phyloP scores from a whole-genome alignment of 139 green algal genomes.

The Chlorella sp. region DNA sequence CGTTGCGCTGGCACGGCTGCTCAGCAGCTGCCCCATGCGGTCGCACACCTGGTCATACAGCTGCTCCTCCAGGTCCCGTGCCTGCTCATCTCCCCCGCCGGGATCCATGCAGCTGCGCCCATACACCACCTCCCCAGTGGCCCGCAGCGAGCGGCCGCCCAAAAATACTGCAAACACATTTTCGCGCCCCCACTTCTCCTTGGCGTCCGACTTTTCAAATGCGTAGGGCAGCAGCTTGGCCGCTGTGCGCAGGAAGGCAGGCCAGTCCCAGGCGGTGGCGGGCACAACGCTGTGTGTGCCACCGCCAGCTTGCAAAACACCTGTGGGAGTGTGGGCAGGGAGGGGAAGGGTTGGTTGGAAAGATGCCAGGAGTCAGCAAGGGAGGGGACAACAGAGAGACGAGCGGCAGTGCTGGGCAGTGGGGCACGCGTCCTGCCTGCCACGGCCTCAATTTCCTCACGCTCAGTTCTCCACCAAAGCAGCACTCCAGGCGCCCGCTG shows the following conservation, averaged over 20 bases:
- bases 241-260: not conserved
- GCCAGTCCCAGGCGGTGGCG: slow-evolving; percentile 35
- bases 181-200: slow-evolving; percentile 57
- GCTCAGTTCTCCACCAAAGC: too few species aligned
- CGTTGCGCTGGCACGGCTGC: too few species aligned
- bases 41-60: too few species aligned
- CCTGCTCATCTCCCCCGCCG: too few species aligned
- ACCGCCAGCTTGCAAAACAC: slow-evolving; percentile 50
- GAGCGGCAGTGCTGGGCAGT: not conserved
- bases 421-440: not conserved
- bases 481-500: too few species aligned
- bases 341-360: not conserved
- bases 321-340: not conserved
- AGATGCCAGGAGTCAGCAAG: not conserved
- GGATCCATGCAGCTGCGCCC: not conserved
- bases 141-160: slow-evolving; percentile 46
- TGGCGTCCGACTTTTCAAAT: slow-evolving; percentile 54
- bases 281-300: slow-evolving; percentile 9
- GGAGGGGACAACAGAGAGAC: not conserved
- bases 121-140: slow-evolving; percentile 42
- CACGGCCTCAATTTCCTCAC: not conserved
- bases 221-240: slow-evolving; percentile 40
- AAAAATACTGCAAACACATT: slow-evolving; percentile 46
- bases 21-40: too few species aligned
- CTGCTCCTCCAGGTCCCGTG: too few species aligned